Base-by-base conservation (phyloP, 805 yeast species). In the Scheffersomyces lignosus region DNA sequence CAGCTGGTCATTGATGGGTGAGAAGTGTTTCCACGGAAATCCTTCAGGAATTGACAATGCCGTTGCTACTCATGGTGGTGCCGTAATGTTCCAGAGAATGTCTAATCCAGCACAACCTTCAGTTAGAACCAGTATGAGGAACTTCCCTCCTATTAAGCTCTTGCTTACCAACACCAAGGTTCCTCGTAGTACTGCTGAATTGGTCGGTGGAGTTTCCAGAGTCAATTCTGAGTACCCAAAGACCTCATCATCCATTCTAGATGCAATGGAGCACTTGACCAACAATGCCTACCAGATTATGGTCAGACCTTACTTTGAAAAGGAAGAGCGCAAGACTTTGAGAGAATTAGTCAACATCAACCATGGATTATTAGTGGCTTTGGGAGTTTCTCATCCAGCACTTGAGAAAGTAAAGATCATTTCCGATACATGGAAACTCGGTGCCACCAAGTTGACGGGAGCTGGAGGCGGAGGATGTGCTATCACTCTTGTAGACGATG, bases 401-500 rank as follows among this genome's bases (percentile, higher is more conserved):
- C 69, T 93, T 40, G 99, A 93, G 56, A 68, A 71, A 34, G 78
- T 91, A 18, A 83, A 80, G 51, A 62, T 77, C 15, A 65, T 78
- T n/a, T 75, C 87, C 16, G 90, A 85, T 52, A 73, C 71, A 34
- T 51, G 78, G 38, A 56, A 67, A 3, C 60, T 93, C 13, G 99
- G 99, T 5, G 80, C 84, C 40, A 91, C 99, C 0, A 93, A 93
- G 59, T 73, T 93, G 37, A 93, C 99, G 0, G 99, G 99, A 28
- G 99, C 99, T 0, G 99, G 99, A 24, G 99, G 99, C 15, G 99
- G 99, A 34, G 99, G 99, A 2, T 93, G 99, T 69, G 96, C 98
- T 8, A 83, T 93, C 38, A 93, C 98, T 0, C 63, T 93, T 26
- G 69, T 90, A 12, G 66, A 76, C 32, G 79, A 75, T 27, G 69